Evolutionary conservation across 345 rosid genomes (phyloP), one percentile per base, ranked within the genome.

Genomic region (Eucalyptus pumila): DNA sequence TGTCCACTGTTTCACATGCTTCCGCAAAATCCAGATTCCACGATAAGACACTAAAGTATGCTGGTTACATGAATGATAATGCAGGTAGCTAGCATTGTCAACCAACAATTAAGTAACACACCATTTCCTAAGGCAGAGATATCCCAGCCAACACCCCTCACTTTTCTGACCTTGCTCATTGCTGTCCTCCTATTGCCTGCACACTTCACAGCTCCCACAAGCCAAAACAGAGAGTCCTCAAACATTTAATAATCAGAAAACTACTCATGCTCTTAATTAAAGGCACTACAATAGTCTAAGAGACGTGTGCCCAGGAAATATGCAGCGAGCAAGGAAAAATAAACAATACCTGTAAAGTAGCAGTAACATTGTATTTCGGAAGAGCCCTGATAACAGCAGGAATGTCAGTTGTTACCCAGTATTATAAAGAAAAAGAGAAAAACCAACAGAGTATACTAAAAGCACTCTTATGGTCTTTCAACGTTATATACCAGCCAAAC

Each of bases 101-200:
- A 45, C 51, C 58, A 51, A 50, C 30, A 37, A 49, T 58, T 47
- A 76, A 76, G 15, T 89, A 90, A 89, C 93, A 45, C 89, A 98
- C 99, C 99, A 88, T 96, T 98, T 88, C 99, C 99, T 62, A 98
- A 86, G 16, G 99, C 99, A 93, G 99, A 93, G 90, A 96, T 92
- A 87, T 94, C 99, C 99, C 99, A 98, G 89, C 99, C 99, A 92
- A 98, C 99, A 11, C 99, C 99, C 92, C 91, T 96, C 56, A 98
- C 99, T 72, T 91, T 93, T 90, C 89, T 93, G 89, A 93, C 91
- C 86, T 96, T 93, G 94, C 99, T 98, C 99, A 98, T 98, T 88
- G 99, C 98, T 56, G 99, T 98, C 91, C 99, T 95, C 91, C 99
- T 93, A 92, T 98, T 98, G 88, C 99, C 99, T 34, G 99, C 99